Evolutionary conservation across 1,284 basidiomycete species (phyloP), one percentile per base, ranked within the genome.

Genomic region (Leccinum pachyderme): DNA sequence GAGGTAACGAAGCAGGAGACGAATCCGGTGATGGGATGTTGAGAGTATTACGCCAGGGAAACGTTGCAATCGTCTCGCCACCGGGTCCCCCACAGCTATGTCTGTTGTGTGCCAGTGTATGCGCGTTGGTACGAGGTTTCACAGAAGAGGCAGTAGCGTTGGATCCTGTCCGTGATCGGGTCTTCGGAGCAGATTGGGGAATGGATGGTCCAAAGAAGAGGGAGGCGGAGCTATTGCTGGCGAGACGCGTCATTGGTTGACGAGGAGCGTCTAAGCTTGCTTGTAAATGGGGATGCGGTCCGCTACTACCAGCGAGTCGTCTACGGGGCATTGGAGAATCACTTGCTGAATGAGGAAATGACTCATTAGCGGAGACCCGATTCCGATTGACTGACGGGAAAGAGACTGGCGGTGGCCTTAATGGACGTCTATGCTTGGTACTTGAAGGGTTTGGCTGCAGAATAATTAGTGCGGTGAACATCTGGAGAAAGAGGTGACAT

Each of bases 141-240:
- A 51, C 52, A 1, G 53, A 37, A 8, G 55, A 52, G 1, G 37
- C 41, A 27, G 54, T 7, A n/a, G 55, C 52, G 45, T 59, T 70
- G 0, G 66, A 70, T 11, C 56, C 22, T 28, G 65, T 72, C 12
- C 59, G 63, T 12, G 63, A 49, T 43, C 61, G 69, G 0, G 55
- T 33, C 52, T 62, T 64, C 37, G 43, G 47, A 15, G 48, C 15
- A 2, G 69, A 59, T 50, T 71, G 65, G 35, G 77, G 73, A 55
- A 89, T 86, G 29, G 81, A 62, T 6, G 87, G 86, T 1, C 87
- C 86, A 61, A 90, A 90, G 68, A 91, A 90, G 6, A 87, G 68
- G 0, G 87, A 86, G 4, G 84, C 86, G 2, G 86, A 84, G 47
- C 76, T 76, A 49, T 73, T 82, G 54, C 76, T 78, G 48, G 75